Evolutionary conservation across 768 basidiomycete genomes (phyloP).

Genomic region (Hemileccinum rubropunctum): DNA sequence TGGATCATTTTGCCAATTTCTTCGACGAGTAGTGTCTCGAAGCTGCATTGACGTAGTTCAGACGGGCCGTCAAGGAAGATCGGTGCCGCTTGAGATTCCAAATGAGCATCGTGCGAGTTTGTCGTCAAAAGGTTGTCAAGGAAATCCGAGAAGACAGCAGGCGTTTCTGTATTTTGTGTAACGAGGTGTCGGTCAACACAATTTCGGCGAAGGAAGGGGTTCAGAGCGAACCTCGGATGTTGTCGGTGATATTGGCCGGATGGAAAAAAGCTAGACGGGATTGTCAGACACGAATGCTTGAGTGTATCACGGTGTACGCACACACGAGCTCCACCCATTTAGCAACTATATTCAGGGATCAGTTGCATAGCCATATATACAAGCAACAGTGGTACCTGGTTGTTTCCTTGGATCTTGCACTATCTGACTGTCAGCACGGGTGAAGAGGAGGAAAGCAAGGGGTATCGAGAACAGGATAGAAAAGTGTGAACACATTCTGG

Average conservation of each 20-base stretch:
- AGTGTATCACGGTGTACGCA: not conserved
- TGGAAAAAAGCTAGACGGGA: not conserved
- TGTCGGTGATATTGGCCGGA: not conserved
- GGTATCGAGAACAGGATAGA: not conserved
- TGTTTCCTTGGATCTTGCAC: not conserved
- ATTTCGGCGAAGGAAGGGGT: not conserved
- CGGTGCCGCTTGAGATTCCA: not conserved
- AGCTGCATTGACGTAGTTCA: not conserved
- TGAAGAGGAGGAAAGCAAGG: not conserved
- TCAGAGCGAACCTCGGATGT: constrained; percentile 1
- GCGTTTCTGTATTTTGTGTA: not conserved
- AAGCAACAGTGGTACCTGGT: not conserved
- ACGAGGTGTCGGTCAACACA: not conserved
- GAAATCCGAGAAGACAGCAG: not conserved
- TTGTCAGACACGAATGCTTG: not conserved
- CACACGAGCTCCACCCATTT: constrained; percentile 4
- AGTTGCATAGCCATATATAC: not conserved
- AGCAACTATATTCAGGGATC: not conserved
- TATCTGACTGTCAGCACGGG: not conserved
- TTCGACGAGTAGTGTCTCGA: constrained; percentile 1
- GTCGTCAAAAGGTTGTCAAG: not conserved
- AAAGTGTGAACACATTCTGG: constrained; percentile 1
- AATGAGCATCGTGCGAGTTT: not conserved
- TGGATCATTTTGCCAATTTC: not conserved
- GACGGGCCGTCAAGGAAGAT: not conserved